Conservation (phyloP, 768 basidiomycete genomes). For the Lentinula sp. region DNA sequence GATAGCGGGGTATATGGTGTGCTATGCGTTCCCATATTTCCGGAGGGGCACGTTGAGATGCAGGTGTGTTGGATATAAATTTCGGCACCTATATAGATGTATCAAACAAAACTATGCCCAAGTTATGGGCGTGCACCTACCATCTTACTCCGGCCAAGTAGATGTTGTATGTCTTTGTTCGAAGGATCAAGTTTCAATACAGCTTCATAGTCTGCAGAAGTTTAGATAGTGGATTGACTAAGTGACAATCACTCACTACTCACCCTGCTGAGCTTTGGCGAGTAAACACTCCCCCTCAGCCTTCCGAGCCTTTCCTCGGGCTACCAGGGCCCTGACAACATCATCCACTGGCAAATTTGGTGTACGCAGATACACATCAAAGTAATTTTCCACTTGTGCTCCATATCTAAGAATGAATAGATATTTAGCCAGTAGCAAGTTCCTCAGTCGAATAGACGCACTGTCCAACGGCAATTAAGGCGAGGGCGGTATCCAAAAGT, state of each 20-base stretch:
- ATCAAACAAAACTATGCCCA: constrained; percentile 3
- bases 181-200: constrained; percentile 56
- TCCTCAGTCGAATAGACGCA: constrained; percentile 20
- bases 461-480: constrained; percentile 45
- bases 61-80: constrained; percentile 49
- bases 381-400: constrained; percentile 54
- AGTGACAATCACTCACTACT: constrained; percentile 9
- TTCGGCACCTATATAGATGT: constrained; percentile 20
- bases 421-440: background rate
- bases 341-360: constrained; percentile 49
- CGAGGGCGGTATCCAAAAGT: constrained; percentile 42
- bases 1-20: constrained; percentile 52
- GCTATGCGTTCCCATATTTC: constrained; percentile 71
- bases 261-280: constrained; percentile 55
- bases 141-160: constrained; percentile 41
- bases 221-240: background rate
- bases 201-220: constrained; percentile 48
- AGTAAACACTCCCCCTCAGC: constrained; percentile 48
- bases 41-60: constrained; percentile 53
- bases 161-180: constrained; percentile 46
- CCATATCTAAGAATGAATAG: constrained; percentile 42
- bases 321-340: constrained; percentile 48
- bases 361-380: constrained; percentile 61
- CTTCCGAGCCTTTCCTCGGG: constrained; percentile 55
- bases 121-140: constrained; percentile 22